A percentile compares a stretch with the other conserved stretches of the same genome.
Conservation (phyloP, 805 yeast species). For the Saccharomycopsis sp. region DNA sequence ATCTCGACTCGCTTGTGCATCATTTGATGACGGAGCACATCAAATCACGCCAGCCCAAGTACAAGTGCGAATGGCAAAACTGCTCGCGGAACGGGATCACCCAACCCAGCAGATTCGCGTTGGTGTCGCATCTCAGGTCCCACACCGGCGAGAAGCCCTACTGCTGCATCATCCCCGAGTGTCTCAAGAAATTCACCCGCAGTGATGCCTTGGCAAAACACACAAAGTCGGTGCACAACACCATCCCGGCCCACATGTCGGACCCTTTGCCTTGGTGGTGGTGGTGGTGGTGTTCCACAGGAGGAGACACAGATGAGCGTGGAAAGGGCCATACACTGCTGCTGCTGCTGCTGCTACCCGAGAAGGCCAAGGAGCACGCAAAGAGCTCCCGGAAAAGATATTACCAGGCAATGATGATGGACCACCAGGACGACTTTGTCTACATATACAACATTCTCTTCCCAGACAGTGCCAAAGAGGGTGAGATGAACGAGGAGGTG, state of each 20-base stretch:
- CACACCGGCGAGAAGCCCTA: conserved; percentile 65
- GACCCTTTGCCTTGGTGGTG: conserved; percentile 7
- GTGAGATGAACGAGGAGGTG: background rate
- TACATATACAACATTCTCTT: conserved; percentile 1
- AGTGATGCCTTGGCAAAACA: conserved; percentile 60
- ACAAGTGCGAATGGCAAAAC: conserved; percentile 53
- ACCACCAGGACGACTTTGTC: background rate
- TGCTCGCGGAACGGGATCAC: conserved; percentile 44
- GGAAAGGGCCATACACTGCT: background rate
- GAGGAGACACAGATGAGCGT: background rate
- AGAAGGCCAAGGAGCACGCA: conserved; percentile 6
- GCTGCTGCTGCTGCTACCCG: background rate
- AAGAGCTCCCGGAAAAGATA: conserved; percentile 7
- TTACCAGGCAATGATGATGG: background rate
- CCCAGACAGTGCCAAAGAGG: background rate
- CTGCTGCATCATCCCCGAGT: conserved; percentile 57
- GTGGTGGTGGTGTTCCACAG: background rate
- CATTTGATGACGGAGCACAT: conserved; percentile 36
- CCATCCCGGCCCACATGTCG: conserved; percentile 22
- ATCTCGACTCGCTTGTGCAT: conserved; percentile 31
- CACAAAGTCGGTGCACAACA: conserved; percentile 52
- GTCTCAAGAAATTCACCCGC: conserved; percentile 49
- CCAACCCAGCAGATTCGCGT: conserved; percentile 48
- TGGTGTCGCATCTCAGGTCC: conserved; percentile 52
- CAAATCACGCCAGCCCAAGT: conserved; percentile 29